Conservation (phyloP, 345 rosid species). For the Combretum micranthum region DNA sequence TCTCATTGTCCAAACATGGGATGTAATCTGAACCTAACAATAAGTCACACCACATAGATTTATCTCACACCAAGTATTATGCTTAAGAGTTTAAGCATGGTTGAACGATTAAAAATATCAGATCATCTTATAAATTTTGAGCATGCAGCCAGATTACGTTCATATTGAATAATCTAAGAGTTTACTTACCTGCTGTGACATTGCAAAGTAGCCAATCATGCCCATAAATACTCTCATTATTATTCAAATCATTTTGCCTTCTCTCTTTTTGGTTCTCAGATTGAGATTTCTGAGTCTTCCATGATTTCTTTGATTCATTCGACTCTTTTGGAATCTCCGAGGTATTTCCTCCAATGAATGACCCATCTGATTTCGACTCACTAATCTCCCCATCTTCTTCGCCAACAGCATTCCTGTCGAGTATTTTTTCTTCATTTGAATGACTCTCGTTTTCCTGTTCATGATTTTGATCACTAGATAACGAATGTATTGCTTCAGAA, state of each 20-base stretch:
- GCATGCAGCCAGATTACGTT: too few species aligned
- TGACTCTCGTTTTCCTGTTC: slow-evolving; percentile 18
- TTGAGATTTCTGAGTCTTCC: slow-evolving; percentile 67
- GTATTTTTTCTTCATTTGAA: not conserved
- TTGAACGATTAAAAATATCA: too few species aligned
- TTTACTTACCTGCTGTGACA: slow-evolving; percentile 33
- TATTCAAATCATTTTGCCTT: slow-evolving; percentile 29
- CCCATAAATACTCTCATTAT: slow-evolving; percentile 21
- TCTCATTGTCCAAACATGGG: slow-evolving; percentile 88
- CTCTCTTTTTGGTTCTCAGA: slow-evolving; percentile 75
- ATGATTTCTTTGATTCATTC: slow-evolving; percentile 59
- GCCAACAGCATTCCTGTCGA: not conserved
- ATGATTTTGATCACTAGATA: not conserved
- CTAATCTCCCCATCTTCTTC: not conserved
- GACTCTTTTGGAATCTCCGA: slow-evolving; percentile 79
- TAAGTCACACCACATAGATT: too few species aligned
- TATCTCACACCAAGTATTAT: too few species aligned
- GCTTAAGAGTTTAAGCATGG: too few species aligned
- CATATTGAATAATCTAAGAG: too few species aligned
- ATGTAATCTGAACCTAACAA: slow-evolving; percentile 59
- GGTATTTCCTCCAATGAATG: slow-evolving; percentile 19
- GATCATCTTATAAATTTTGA: too few species aligned
- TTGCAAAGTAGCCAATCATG: slow-evolving; percentile 77
- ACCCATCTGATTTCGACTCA: not conserved
- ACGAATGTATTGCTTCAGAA: too few species aligned